Conservation (phyloP, 805 yeast species). For the Candida mattraensis region DNA sequence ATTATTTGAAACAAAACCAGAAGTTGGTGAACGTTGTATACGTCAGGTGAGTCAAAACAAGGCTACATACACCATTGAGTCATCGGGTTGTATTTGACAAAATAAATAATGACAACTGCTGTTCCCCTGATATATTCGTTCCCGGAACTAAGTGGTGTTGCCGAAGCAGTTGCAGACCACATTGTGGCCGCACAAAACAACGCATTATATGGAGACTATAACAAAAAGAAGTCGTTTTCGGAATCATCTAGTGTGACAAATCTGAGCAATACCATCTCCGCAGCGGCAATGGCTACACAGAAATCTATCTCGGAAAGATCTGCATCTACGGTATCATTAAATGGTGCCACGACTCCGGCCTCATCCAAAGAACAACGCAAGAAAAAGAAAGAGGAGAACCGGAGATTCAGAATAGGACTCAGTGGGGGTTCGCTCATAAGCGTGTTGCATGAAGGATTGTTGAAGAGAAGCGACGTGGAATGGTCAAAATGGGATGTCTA, state of each 20-base stretch:
- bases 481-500: slow-evolving; percentile 97
- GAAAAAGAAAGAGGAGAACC: slow-evolving; percentile 55
- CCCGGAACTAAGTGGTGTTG: slow-evolving; percentile 85
- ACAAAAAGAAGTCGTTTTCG: slow-evolving; percentile 19
- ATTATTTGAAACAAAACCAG: too few species aligned
- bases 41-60: background rate
- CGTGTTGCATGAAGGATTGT: slow-evolving; percentile 82
- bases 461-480: slow-evolving; percentile 65
- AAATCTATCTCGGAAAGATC: slow-evolving; percentile 11
- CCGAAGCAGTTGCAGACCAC: slow-evolving; percentile 96
- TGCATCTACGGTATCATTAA: slow-evolving; percentile 13
- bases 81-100: too few species aligned
- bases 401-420: slow-evolving; percentile 84
- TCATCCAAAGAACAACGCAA: slow-evolving; percentile 37
- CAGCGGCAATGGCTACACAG: too few species aligned
- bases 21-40: too few species aligned
- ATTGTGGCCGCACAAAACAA: slow-evolving; percentile 84
- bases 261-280: background rate
- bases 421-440: slow-evolving; percentile 91
- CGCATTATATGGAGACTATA: slow-evolving; percentile 44
- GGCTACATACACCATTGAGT: background rate
- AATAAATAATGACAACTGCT: slow-evolving; percentile 95
- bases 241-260: slow-evolving; percentile 6
- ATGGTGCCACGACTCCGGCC: slow-evolving; percentile 9
- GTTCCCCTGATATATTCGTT: slow-evolving; percentile 93